Percentiles rank a stretch among this genome's conserved stretches.
These are phyloP conservation scores for Ceratobasidium sp. DNA, from an alignment of 1,284 basidiomycete species.

Conservation along the genomic window DNA sequence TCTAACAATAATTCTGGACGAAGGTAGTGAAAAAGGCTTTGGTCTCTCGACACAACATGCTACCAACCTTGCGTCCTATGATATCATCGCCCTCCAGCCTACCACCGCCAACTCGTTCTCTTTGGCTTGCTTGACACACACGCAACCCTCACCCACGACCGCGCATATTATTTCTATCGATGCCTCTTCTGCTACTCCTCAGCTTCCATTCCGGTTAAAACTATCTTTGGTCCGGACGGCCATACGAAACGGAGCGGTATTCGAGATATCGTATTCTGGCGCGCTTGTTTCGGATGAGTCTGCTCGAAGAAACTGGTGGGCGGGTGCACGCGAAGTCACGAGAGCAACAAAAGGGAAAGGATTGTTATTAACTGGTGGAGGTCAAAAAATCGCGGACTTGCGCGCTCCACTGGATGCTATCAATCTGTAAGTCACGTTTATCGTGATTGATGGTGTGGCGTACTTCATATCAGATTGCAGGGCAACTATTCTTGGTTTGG, in stretches of 20 bases:
- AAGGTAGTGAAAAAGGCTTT: conserved; percentile 84
- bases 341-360: conserved; percentile 83
- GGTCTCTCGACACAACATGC: conserved; percentile 75
- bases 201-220: conserved; percentile 84
- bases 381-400: conserved; percentile 68
- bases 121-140: conserved; percentile 83
- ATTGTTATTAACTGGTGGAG: conserved; percentile 76
- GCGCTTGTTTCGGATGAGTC: conserved; percentile 69
- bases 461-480: conserved; percentile 57
- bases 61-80: conserved; percentile 72
- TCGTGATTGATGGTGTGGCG: background rate
- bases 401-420: conserved; percentile 77
- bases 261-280: conserved; percentile 84
- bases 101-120: conserved; percentile 80
- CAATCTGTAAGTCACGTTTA: conserved; percentile 70
- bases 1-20: conserved; percentile 77
- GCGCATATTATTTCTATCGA: conserved; percentile 87
- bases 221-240: conserved; percentile 85
- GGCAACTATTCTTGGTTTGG: conserved; percentile 73
- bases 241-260: conserved; percentile 84
- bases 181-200: conserved; percentile 71
- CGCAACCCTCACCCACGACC: conserved; percentile 80
- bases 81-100: conserved; percentile 80
- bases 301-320: conserved; percentile 86
- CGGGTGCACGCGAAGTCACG: conserved; percentile 76